These are phyloP conservation scores for Podospora pseudocomata DNA, from an alignment of 495 filamentous ascomycete species.

Conservation along the genomic window DNA sequence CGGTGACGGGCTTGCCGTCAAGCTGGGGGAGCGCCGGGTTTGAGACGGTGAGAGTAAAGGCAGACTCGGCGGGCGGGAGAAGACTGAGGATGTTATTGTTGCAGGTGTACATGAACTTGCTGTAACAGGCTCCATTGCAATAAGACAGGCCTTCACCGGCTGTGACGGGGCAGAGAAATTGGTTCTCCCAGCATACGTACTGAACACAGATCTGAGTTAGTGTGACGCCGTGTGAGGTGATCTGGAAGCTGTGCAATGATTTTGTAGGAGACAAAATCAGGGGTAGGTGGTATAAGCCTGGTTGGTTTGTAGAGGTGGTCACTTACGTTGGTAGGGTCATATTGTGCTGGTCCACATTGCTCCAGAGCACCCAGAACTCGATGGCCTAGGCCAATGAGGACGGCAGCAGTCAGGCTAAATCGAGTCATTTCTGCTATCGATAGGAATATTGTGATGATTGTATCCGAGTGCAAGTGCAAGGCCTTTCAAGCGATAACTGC, in stretches of 20 bases:
- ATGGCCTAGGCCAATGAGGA: constrained; percentile 19
- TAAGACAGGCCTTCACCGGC: constrained; percentile 30
- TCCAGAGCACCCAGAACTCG: constrained; percentile 19
- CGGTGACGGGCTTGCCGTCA: constrained; percentile 41
- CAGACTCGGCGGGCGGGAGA: constrained; percentile 35
- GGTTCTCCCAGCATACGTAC: constrained; percentile 34
- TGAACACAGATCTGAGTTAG: constrained; percentile 14
- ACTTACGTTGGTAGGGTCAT: constrained; percentile 31
- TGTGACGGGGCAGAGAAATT: constrained; percentile 33
- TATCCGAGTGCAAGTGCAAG: neutral
- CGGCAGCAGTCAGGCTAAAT: constrained; percentile 14
- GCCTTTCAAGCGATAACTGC: neutral
- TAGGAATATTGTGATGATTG: neutral
- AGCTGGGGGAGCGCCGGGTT: constrained; percentile 41
- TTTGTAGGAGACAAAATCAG: neutral
- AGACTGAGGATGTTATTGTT: constrained; percentile 30
- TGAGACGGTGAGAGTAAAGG: constrained; percentile 38
- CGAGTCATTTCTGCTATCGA: constrained; percentile 21
- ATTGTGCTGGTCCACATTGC: constrained; percentile 27
- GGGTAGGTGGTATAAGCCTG: neutral
- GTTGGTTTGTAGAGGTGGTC: neutral
- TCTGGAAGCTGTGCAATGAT: neutral
- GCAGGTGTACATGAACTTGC: constrained; percentile 42
- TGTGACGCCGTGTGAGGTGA: neutral
- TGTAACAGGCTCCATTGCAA: constrained; percentile 36